These are phyloP conservation scores for Ophiostoma perfectum DNA, from an alignment of 2,329 filamentous ascomycete genomes.

Conservation along the genomic window DNA sequence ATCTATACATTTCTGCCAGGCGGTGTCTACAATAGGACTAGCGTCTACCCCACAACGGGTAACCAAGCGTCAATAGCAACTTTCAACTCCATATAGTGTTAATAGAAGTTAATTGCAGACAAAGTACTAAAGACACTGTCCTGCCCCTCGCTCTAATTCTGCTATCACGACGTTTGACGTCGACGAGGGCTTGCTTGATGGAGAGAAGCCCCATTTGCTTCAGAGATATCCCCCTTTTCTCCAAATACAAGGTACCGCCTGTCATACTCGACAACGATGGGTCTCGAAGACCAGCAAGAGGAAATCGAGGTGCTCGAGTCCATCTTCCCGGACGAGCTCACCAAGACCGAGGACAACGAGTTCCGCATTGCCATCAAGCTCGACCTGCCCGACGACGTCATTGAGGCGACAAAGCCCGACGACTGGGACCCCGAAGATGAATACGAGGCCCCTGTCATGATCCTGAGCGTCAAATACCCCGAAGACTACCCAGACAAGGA, in stretches of 20 bases:
- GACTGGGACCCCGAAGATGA: constrained; percentile 40
- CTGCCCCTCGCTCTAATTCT: constrained; percentile 17
- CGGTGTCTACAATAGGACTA: constrained; percentile 30
- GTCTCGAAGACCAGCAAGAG: constrained; percentile 83
- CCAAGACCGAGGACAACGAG: constrained; percentile 87
- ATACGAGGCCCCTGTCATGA: constrained; percentile 61
- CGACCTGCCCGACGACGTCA: constrained; percentile 60
- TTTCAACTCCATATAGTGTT: constrained; percentile 1
- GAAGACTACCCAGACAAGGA: constrained; percentile 83
- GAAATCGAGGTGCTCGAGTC: constrained; percentile 97
- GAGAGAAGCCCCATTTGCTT: neutral
- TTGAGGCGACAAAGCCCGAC: constrained; percentile 8
- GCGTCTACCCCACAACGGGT: constrained; percentile 12
- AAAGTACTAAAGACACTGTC: constrained; percentile 12
- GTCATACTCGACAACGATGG: constrained; percentile 37
- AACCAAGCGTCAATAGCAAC: constrained; percentile 1
- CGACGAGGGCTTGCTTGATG: neutral
- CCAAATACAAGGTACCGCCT: constrained; percentile 31
- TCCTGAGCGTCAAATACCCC: constrained; percentile 85
- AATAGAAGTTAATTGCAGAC: neutral
- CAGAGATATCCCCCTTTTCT: neutral
- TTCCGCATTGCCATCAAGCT: constrained; percentile 83
- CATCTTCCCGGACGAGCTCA: constrained; percentile 97
- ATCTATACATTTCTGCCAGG: constrained; percentile 31
- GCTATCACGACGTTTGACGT: constrained; percentile 4